Evolutionary conservation across 495 filamentous ascomycete species (phyloP).

Genomic region (Aspergillus asperescens): DNA sequence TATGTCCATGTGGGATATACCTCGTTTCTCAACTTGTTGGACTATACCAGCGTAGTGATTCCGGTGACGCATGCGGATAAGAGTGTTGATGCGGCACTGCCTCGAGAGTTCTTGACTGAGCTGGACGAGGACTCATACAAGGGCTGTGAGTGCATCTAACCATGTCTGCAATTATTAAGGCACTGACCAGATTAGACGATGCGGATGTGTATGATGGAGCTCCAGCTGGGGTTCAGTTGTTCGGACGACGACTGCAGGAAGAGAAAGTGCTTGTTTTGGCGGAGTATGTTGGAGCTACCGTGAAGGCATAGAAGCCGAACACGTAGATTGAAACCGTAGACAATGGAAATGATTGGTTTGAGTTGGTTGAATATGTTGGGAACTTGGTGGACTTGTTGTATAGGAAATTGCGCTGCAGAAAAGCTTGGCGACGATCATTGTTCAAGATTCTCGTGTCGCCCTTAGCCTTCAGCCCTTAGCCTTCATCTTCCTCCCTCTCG

Average conservation of each 20-base stretch:
- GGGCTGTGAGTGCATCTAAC: conserved; percentile 44
- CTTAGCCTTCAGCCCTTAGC: conserved; percentile 8
- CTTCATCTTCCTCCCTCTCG: conserved; percentile 3
- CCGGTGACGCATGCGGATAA: conserved; percentile 55
- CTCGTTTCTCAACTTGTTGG: conserved; percentile 49
- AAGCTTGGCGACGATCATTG: conserved; percentile 27
- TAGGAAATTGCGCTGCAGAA: too few species aligned
- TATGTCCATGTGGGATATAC: conserved; percentile 51
- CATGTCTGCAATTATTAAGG: neutral
- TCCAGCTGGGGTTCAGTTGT: conserved; percentile 49
- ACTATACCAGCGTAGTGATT: conserved; percentile 54
- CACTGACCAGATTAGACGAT: conserved; percentile 39
- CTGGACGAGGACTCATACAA: conserved; percentile 40
- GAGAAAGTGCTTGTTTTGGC: conserved; percentile 16
- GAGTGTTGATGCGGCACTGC: conserved; percentile 40
- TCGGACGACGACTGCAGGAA: conserved; percentile 13
- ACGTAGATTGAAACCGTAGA: too few species aligned
- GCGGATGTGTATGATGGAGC: conserved; percentile 49
- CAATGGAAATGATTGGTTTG: neutral
- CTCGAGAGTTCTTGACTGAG: conserved; percentile 35
- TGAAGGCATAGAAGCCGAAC: neutral
- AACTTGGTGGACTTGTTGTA: too few species aligned
- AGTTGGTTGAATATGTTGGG: too few species aligned
- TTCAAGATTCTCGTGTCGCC: conserved; percentile 17
- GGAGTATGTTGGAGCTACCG: conserved; percentile 2